These are phyloP conservation scores for Kappamyces sp. DNA, from an alignment of 192 early-diverging fungal genomes.

Conservation along the genomic window DNA sequence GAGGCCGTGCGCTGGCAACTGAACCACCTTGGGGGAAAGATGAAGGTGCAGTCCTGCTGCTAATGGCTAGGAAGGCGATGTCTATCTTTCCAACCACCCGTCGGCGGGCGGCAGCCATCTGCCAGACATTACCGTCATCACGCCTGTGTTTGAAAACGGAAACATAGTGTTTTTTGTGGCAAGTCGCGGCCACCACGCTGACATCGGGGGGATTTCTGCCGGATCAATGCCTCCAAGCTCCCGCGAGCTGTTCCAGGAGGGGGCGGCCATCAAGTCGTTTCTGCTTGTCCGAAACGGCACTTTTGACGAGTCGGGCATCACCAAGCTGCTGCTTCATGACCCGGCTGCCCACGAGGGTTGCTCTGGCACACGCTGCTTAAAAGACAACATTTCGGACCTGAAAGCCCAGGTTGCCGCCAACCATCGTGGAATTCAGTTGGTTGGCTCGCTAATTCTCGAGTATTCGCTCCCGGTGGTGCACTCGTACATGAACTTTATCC, in stretches of 20 bases:
- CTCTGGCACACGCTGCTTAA: conserved; percentile 79
- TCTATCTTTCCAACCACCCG: conserved; percentile 93
- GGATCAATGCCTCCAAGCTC: conserved; percentile 87
- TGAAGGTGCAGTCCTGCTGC: no score
- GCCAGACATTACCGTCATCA: conserved; percentile 94
- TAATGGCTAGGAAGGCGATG: conserved; percentile 97
- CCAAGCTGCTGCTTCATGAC: conserved; percentile 64
- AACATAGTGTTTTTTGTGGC: conserved; percentile 91
- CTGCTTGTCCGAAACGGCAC: conserved; percentile 75
- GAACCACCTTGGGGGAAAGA: conserved; percentile 51
- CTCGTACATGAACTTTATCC: conserved; percentile 92
- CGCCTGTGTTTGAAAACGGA: conserved; percentile 80
- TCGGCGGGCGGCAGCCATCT: conserved; percentile 90
- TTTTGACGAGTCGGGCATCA: conserved; percentile 83
- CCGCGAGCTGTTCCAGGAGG: conserved; percentile 88
- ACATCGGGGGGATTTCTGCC: conserved; percentile 69
- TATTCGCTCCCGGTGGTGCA: conserved; percentile 71
- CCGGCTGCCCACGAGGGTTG: conserved; percentile 81
- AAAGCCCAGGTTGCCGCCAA: conserved; percentile 98
- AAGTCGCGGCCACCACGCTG: conserved; percentile 81
- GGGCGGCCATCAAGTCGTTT: conserved; percentile 83
- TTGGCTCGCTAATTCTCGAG: conserved; percentile 74
- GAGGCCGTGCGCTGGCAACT: conserved; percentile 93
- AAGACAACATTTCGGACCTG: conserved; percentile 88
- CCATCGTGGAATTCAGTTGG: conserved; percentile 80